Evolutionary conservation across 2,329 filamentous ascomycete species (phyloP), one percentile per base, ranked within the genome.

Genomic region (Diaporthe citriasiana): DNA sequence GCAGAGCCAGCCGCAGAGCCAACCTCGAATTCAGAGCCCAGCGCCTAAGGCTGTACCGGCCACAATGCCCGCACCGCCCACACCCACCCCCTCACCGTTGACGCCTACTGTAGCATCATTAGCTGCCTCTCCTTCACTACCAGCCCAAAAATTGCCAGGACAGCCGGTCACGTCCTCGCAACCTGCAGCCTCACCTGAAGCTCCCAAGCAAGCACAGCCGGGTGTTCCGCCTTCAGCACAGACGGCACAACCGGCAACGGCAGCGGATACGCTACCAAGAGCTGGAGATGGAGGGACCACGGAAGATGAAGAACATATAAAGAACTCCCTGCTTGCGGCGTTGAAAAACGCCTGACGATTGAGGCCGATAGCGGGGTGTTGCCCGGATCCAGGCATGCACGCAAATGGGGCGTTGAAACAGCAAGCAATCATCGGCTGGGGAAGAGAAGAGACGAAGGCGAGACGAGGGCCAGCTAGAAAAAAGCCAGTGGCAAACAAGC

Each of bases 121-220:
- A 40, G 40, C 74, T 72, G 63, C 59, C 40, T 69, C 59, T 70
- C 55, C 69, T 30, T 51, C 59, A 19, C 35, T 56, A n/a, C 45
- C 74, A 47, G 22, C 66, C n/a, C 75, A 73, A 38, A 73, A 74
- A 42, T 68, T 56, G 40, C 33, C 71, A n/a, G 38, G 42, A 42
- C 70, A 75, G 5, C 55, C 40, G 35, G n/a, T 42, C 22, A 30
- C 57, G 71, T 30, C 55, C 25, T 22, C 38, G n/a, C 59, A 60
- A 73, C 45, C 70, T 50, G 42, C 76, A 51, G 55, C 73, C 71
- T 27, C 76, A 71, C 57, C 47, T 42, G 45, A 76, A 77, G 73
- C 35, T 56, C 9, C 71, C 30, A 65, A 55, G 47, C 60, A 66
- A 25, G 17, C 76, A 72, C 33, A 75, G 71, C 50, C 74, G 57